Base-by-base conservation (phyloP, 805 yeast genomes). In the Saccharomycopsis fermentans region DNA sequence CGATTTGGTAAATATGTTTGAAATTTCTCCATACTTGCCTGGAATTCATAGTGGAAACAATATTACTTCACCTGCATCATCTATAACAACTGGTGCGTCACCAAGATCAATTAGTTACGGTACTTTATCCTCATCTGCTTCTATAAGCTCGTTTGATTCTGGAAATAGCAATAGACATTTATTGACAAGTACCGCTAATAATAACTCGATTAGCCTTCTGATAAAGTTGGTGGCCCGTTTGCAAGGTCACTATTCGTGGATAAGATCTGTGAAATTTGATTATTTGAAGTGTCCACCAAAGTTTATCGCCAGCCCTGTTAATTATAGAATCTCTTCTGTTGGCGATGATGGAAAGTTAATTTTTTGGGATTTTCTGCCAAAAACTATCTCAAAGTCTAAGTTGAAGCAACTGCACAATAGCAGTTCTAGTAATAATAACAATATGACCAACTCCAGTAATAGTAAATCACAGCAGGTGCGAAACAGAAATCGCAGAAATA, bases 291-390 rank as follows among this genome's bases (percentile, higher is more conserved):
- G 67, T 53, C 73, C 71, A 40, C 65, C 66, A 6, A 19, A 21
- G 16, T 63, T 71, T 1, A 55, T 58, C 16, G 60, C 66, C 3
- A 58, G 62, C 26, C 70, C 73, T 1, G 65, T 72, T 2, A 66
- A 69, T 21, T 81, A 81, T 64, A 68, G 83, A 35, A 68, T 82
- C 8, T 82, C 81, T 3, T 70, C 80, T 12, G 81, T 76, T 19
- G 83, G 83, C 9, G 83, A 81, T 58, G 86, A 82, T 63, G 81
- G 83, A 2, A 69, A 71, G 26, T 64, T 81, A 6, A 63, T 77
- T 19, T 69, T 80, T 39, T 82, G 83, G 79, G 85, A 82, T 61
- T 79, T 82, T 60, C 72, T 75, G 14, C 82, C 82, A 2, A 67
- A 74, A 59, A 69, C 73, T 37, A 64, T 78, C 47, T 74, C 76